Base-by-base conservation (phyloP, 495 filamentous ascomycete genomes). In the Lophiostoma macrostomum region DNA sequence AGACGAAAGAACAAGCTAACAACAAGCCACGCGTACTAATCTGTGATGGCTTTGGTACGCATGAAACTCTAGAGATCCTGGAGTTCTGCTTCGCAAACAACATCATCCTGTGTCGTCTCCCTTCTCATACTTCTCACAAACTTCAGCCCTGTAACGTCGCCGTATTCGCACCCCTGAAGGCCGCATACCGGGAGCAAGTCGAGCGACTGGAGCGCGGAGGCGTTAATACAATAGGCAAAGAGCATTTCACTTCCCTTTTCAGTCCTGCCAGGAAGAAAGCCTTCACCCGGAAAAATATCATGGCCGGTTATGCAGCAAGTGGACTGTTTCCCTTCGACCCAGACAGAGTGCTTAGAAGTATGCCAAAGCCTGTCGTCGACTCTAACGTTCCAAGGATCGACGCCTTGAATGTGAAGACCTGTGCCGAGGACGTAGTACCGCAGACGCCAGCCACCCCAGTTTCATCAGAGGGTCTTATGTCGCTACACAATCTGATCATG, bases 401-500 rank as follows among this genome's bases (percentile, higher is more conserved):
- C 36, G 6, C 23, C n/a, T n/a, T n/a, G n/a, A n/a, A n/a, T 10
- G 44, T 23, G 25, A 10, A 11, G 6, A 27, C 41, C 5, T 44
- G 3, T 29, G 5, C 25, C 20, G 23, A 29, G 23, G 22, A 35
- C 28, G 27, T 34, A 11, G 25, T 44, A 20, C 24, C 41, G 20
- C 41, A 27, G 30, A 28, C 41, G 41, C 39, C 30, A 3, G 12
- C 64, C 18, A 38, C 42, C 24, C 42, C 27, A 11, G 24, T 34
- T 34, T 39, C 47, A 71, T 41, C 40, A 19, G 40, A 40, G 22
- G 47, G 8, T 18, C 32, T 52, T 29, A 29, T 30, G 29, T 53
- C 39, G 28, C 50, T 53, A 18, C 39, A 53, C 1, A 27, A 53
- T 24, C 29, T 44, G 14, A 53, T 43, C 23, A 10, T 48, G 8